Conservation (phyloP, 1,139 yeast species). For the Petasospora fabianii region DNA sequence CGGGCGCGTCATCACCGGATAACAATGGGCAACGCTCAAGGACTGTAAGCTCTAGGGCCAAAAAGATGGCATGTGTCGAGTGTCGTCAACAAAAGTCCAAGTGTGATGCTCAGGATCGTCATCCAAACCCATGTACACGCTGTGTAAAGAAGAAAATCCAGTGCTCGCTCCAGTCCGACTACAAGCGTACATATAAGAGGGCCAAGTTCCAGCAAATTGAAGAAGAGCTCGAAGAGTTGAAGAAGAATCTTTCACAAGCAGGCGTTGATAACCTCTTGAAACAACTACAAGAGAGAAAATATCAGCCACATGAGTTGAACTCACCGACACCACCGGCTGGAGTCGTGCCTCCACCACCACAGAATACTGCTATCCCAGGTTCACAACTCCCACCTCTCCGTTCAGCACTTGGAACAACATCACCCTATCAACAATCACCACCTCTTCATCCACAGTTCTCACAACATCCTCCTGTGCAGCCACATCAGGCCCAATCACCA, state of each 20-base stretch:
- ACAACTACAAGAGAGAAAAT: slow-evolving; percentile 19
- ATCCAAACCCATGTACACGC: slow-evolving; percentile 80
- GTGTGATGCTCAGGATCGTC: slow-evolving; percentile 78
- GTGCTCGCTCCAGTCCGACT: slow-evolving; percentile 75
- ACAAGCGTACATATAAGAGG: slow-evolving; percentile 84
- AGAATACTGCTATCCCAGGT: slow-evolving; percentile 7
- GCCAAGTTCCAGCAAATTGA: slow-evolving; percentile 84
- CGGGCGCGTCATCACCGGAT: slow-evolving; percentile 2
- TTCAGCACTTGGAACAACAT: slow-evolving; percentile 7
- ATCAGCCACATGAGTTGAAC: slow-evolving; percentile 18
- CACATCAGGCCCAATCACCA: too few relatives aligned
- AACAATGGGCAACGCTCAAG: background rate
- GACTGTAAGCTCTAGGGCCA: slow-evolving; percentile 24
- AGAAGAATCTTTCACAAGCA: slow-evolving; percentile 50
- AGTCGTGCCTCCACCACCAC: background rate
- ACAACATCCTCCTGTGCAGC: background rate
- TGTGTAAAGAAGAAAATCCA: slow-evolving; percentile 66
- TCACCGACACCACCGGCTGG: slow-evolving; percentile 9
- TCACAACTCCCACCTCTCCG: slow-evolving; percentile 12
- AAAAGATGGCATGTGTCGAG: slow-evolving; percentile 87
- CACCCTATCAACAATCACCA: slow-evolving; percentile 9
- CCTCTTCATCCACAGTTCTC: slow-evolving; percentile 10
- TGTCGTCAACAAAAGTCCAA: slow-evolving; percentile 92
- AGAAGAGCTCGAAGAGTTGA: slow-evolving; percentile 66
- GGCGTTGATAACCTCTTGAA: slow-evolving; percentile 46